Base-by-base conservation (phyloP, 2,329 filamentous ascomycete genomes). In the Pseudonectria buxi region DNA sequence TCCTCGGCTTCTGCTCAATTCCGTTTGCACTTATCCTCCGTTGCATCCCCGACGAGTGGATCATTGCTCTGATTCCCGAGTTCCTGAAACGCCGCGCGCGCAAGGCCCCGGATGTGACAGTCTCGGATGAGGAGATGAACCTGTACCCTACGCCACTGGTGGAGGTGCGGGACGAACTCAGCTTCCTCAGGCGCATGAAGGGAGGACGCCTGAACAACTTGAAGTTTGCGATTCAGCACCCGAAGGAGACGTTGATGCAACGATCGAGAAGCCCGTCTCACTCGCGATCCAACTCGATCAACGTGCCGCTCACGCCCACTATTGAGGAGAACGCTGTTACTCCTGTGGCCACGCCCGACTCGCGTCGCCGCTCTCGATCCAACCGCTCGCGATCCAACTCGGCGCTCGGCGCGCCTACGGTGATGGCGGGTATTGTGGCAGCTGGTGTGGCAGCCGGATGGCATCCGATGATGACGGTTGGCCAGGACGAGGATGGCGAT, bases 401-500 rank as follows among this genome's bases (percentile, higher is more conserved):
- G 18, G 82, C 82, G 2, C 69, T 89, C 10, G 83, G 80, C 10
- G 81, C 83, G 2, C 80, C 83, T 2, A 79, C 81, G 7, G 83
- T 87, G 41, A 88, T 88, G 84, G 82, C 84, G n/a, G 85, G 85
- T 41, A 81, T 89, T 39, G 77, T 89, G 32, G 85, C 83, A 7
- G 84, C 83, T 28, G 82, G 81, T 51, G 76, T 89, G 24, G 83
- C 78, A 24, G 83, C 79, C 11, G 82, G 81, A 22, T 89, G 83
- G 83, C 85, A 82, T 31, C 84, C 84, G 1, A 73, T 79, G 36
- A 49, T 45, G 26, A 53, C 54, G 14, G 48, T 51, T 3, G 51
- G 51, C 25, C 52, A 54, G 24, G 46, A 48, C 11, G 38, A 45
- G 10, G 50, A 46, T 15, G 37, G 27, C 15, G 30, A 33, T n/a